These are phyloP conservation scores for Entomortierella lignicola DNA, from an alignment of 192 early-diverging fungal genomes.

Conservation along the genomic window DNA sequence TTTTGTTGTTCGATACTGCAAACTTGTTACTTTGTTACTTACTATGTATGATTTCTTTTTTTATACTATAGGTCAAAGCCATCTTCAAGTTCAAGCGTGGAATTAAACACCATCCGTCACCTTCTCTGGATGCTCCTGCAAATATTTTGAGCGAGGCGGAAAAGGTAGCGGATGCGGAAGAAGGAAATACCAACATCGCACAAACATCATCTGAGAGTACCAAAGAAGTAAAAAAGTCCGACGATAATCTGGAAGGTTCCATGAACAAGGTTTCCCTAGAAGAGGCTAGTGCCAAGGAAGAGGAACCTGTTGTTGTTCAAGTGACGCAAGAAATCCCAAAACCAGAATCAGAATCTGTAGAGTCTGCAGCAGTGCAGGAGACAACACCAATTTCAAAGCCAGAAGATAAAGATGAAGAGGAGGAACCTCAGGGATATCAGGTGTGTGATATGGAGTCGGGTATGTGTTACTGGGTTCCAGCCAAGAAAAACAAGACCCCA, in stretches of 20 bases:
- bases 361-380: background rate
- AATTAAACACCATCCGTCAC: constrained; percentile 12
- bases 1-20: too few species aligned
- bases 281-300: background rate
- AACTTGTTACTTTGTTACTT: too few species aligned
- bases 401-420: background rate
- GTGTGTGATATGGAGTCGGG: constrained; percentile 37
- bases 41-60: too few species aligned
- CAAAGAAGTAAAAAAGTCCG: background rate
- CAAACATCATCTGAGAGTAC: background rate
- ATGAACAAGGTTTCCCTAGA: background rate
- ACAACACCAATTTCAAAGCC: too few species aligned
- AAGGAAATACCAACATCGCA: background rate
- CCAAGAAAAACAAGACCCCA: background rate
- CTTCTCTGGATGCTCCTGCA: background rate
- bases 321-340: background rate
- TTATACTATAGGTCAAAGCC: constrained; percentile 54
- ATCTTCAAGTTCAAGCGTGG: constrained; percentile 48
- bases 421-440: constrained; percentile 37
- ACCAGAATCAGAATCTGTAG: background rate
- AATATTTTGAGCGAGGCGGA: background rate
- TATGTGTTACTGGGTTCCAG: constrained; percentile 47
- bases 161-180: constrained; percentile 46
- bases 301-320: background rate
- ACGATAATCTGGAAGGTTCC: background rate